Conservation (phyloP, 2,329 filamentous ascomycete species). For the Fusarium sublunatum region DNA sequence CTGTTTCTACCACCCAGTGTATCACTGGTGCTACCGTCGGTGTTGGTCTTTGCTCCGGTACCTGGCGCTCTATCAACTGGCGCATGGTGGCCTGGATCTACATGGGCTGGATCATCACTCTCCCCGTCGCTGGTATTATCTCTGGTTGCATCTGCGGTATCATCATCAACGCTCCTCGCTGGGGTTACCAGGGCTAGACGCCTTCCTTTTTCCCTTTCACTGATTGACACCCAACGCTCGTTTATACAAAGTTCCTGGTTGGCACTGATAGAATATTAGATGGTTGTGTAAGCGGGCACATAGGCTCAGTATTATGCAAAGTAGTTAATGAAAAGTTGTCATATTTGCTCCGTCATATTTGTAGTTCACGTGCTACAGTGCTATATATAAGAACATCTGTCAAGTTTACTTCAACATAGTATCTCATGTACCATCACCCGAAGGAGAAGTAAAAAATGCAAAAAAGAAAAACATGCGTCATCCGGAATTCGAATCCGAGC, state of each 20-base stretch:
- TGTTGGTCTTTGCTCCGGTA: conserved; percentile 67
- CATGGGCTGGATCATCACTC: conserved; percentile 69
- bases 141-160: conserved; percentile 71
- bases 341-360: too few species aligned
- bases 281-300: not conserved
- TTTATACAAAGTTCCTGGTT: not conserved
- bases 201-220: not conserved
- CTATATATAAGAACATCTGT: too few species aligned
- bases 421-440: too few species aligned
- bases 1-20: conserved; percentile 74
- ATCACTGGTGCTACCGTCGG: conserved; percentile 72
- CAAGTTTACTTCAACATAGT: too few species aligned
- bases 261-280: conserved; percentile 1
- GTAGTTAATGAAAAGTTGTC: not conserved
- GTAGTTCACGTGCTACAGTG: too few species aligned
- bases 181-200: conserved; percentile 45
- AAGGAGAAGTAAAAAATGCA: not conserved
- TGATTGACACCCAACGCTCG: not conserved
- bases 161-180: conserved; percentile 70
- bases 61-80: conserved; percentile 71
- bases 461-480: not conserved
- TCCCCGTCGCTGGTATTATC: conserved; percentile 67
- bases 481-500: not conserved
- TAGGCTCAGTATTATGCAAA: not conserved
- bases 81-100: conserved; percentile 71